These are phyloP conservation scores for Boletus tomentosulus DNA, from an alignment of 768 basidiomycete species.

Conservation along the genomic window DNA sequence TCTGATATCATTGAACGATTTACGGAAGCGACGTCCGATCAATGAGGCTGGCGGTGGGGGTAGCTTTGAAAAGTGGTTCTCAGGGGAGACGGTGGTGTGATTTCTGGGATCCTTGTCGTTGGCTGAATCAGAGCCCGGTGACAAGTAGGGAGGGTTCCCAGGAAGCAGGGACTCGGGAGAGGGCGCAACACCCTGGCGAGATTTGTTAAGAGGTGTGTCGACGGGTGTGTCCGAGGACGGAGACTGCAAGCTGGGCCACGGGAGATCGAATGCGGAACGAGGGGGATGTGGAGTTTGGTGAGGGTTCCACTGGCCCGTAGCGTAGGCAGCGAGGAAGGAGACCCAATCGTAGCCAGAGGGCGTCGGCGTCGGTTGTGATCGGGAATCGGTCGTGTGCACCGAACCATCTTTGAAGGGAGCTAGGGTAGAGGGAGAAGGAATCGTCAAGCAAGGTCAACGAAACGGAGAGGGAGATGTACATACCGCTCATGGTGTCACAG, in stretches of 20 bases:
- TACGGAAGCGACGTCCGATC: constrained; percentile 40
- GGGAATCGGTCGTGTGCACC: constrained; percentile 8
- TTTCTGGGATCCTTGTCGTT: constrained; percentile 19
- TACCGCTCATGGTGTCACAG: constrained; percentile 20
- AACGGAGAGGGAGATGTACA: constrained; percentile 1
- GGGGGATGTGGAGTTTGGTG: constrained; percentile 64
- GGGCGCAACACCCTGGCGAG: constrained; percentile 3
- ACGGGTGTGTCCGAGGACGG: constrained; percentile 6
- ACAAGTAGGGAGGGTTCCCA: constrained; percentile 5
- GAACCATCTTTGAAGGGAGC: constrained; percentile 12
- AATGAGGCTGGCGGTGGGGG: constrained; percentile 23
- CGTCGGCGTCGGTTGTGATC: constrained; percentile 10
- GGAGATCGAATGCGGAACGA: constrained; percentile 23
- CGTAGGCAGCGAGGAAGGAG: constrained; percentile 73
- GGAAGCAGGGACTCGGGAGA: constrained; percentile 11
- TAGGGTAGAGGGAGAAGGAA: constrained; percentile 18
- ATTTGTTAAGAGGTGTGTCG: constrained; percentile 5
- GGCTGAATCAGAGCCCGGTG: constrained; percentile 9
- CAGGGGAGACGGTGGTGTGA: constrained; percentile 19
- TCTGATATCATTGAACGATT: constrained; percentile 44
- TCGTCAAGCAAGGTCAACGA: background rate
- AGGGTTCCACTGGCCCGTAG: constrained; percentile 77
- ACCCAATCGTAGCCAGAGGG: constrained; percentile 59
- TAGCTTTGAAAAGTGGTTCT: constrained; percentile 26
- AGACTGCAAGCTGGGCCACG: constrained; percentile 14